phyloP scores from a whole-genome alignment of 768 basidiomycete species.

The Neoboletus subvelutipes region DNA sequence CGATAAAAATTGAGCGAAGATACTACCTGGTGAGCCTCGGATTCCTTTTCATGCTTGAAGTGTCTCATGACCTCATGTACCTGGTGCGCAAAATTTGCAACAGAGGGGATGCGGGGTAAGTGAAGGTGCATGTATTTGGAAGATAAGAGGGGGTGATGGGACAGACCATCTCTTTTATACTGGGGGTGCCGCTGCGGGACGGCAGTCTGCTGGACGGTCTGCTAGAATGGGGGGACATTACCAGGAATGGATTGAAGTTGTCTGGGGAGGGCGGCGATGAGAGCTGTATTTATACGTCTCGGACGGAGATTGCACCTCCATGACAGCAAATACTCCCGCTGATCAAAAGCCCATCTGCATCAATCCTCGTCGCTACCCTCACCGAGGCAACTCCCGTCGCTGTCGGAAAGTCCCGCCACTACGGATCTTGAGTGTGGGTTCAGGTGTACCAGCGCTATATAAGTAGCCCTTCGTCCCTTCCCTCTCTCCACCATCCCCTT shows the following conservation, averaged over 20 bases:
- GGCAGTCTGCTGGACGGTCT: slow-evolving; percentile 29
- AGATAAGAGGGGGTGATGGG: neutral
- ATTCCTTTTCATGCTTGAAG: slow-evolving; percentile 75
- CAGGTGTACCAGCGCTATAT: neutral
- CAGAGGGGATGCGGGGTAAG: slow-evolving; percentile 27
- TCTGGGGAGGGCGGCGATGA: slow-evolving; percentile 1
- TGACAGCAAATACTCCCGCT: neutral
- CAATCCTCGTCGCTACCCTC: neutral
- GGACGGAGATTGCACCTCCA: neutral
- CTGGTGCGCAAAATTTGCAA: slow-evolving; percentile 47
- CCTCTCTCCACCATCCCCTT: neutral
- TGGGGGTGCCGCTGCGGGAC: slow-evolving; percentile 41
- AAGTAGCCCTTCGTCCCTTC: neutral
- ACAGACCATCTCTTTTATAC: slow-evolving; percentile 45
- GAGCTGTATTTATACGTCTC: slow-evolving; percentile 19
- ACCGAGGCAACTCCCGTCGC: neutral
- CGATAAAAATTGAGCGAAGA: neutral
- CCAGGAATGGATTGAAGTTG: neutral
- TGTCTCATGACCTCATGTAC: slow-evolving; percentile 66
- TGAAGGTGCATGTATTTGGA: slow-evolving; percentile 28
- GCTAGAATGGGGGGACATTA: slow-evolving; percentile 28
- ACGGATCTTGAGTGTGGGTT: neutral
- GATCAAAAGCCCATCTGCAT: too few relatives aligned
- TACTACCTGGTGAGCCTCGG: slow-evolving; percentile 87
- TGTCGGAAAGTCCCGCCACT: slow-evolving; percentile 11